Conservation (phyloP, 768 basidiomycete genomes). For the Suillus luteus region DNA sequence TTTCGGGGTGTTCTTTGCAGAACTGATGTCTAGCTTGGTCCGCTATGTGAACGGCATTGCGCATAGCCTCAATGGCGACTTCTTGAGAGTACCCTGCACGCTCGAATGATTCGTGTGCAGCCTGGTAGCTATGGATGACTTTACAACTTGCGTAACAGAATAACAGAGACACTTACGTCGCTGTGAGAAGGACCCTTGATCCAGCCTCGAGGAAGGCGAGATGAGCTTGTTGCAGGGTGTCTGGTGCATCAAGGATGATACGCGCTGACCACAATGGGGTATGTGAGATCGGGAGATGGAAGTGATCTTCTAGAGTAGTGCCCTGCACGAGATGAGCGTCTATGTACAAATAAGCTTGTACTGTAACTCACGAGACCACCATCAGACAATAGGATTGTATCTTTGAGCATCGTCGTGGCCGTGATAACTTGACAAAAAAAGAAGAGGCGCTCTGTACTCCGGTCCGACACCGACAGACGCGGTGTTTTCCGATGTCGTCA, state of each 20-base stretch:
- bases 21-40: conserved; percentile 44
- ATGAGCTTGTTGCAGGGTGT: conserved; percentile 59
- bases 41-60: conserved; percentile 54
- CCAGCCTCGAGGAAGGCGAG: conserved; percentile 65
- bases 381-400: conserved; percentile 30
- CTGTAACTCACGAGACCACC: conserved; percentile 45
- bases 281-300: conserved; percentile 48
- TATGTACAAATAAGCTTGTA: conserved; percentile 9
- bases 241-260: conserved; percentile 53
- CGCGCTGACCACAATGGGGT: conserved; percentile 75
- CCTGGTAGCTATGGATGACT: conserved; percentile 58
- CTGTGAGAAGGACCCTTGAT: conserved; percentile 63
- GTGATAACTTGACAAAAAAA: background rate
- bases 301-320: conserved; percentile 56
- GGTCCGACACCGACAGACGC: background rate
- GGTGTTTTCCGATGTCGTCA: background rate
- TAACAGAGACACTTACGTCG: conserved; percentile 49
- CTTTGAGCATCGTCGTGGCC: background rate
- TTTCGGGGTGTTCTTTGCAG: conserved; percentile 24
- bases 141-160: background rate
- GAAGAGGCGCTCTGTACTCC: background rate
- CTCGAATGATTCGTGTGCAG: conserved; percentile 54
- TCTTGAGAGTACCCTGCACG: conserved; percentile 47
- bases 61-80: conserved; percentile 51
- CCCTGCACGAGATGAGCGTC: conserved; percentile 45